These are phyloP conservation scores for Blastobotrys americana DNA, from an alignment of 805 yeast species.

Conservation along the genomic window DNA sequence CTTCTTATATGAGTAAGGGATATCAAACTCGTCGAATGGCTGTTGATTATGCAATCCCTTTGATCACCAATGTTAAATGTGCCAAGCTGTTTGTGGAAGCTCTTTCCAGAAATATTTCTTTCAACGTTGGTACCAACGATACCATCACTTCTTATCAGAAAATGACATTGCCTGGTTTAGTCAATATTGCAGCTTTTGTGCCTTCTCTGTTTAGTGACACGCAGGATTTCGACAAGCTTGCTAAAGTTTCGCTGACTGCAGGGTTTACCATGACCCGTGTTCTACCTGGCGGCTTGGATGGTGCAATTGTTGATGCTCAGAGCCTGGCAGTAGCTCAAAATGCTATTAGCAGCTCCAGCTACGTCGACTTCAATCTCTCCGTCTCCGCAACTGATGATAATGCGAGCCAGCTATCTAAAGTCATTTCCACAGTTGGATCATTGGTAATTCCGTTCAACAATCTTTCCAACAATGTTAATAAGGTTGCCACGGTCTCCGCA, in stretches of 20 bases:
- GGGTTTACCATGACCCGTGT: slow-evolving; percentile 86
- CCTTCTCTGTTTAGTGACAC: slow-evolving; percentile 55
- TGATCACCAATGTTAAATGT: slow-evolving; percentile 94
- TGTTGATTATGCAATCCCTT: slow-evolving; percentile 95
- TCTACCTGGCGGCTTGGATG: slow-evolving; percentile 62
- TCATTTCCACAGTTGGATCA: slow-evolving; percentile 63
- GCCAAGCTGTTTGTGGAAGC: slow-evolving; percentile 96
- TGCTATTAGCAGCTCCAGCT: slow-evolving; percentile 45
- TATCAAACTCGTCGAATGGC: slow-evolving; percentile 99
- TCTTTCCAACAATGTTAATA: slow-evolving; percentile 46
- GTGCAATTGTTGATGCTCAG: slow-evolving; percentile 57
- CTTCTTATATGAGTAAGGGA: slow-evolving; percentile 95
- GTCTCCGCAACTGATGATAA: slow-evolving; percentile 77
- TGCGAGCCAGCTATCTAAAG: slow-evolving; percentile 51
- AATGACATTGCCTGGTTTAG: slow-evolving; percentile 75
- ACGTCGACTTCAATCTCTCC: slow-evolving; percentile 74
- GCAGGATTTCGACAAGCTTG: slow-evolving; percentile 55
- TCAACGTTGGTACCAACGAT: slow-evolving; percentile 70
- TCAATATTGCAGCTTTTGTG: slow-evolving; percentile 72
- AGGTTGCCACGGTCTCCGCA: slow-evolving; percentile 69
- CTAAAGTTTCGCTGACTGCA: slow-evolving; percentile 65
- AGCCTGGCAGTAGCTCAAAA: slow-evolving; percentile 60
- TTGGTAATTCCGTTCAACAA: slow-evolving; percentile 76
- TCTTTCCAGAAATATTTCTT: slow-evolving; percentile 47
- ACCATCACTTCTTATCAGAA: slow-evolving; percentile 87